These are phyloP conservation scores for Tricholoma terreum DNA, from an alignment of 768 basidiomycete genomes.

Conservation along the genomic window DNA sequence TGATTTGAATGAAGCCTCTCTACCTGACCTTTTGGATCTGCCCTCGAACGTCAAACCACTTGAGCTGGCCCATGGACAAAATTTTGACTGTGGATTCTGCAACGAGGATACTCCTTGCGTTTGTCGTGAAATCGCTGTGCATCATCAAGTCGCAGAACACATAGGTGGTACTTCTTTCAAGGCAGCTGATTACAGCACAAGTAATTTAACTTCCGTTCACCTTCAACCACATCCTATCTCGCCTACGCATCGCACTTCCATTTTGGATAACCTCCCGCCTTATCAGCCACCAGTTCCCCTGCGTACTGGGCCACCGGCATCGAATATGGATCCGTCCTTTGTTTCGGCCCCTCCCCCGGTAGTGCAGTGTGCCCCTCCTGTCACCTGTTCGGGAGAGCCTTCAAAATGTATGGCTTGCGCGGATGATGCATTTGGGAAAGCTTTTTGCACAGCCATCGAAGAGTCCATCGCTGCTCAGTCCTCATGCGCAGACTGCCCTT, in stretches of 20 bases:
- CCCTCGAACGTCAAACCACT: slow-evolving; percentile 24
- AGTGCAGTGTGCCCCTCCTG: slow-evolving; percentile 20
- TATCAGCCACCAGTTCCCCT: slow-evolving; percentile 84
- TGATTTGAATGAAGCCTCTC: slow-evolving; percentile 22
- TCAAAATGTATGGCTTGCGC: slow-evolving; percentile 83
- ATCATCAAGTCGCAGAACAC: slow-evolving; percentile 39
- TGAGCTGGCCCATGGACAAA: background rate
- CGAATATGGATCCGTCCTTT: slow-evolving; percentile 50
- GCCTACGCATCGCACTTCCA: slow-evolving; percentile 42
- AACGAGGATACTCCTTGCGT: slow-evolving; percentile 67
- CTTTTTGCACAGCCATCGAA: slow-evolving; percentile 78
- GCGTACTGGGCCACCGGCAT: slow-evolving; percentile 47
- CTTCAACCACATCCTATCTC: slow-evolving; percentile 21
- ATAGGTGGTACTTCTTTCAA: slow-evolving; percentile 15
- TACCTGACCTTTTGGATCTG: slow-evolving; percentile 31
- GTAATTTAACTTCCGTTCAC: slow-evolving; percentile 22
- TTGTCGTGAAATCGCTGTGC: slow-evolving; percentile 64
- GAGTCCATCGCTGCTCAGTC: slow-evolving; percentile 51
- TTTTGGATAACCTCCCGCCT: slow-evolving; percentile 72
- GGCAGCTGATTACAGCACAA: slow-evolving; percentile 20
- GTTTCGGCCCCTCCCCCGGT: slow-evolving; percentile 37
- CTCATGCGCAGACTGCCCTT: slow-evolving; percentile 58
- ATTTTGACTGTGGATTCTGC: slow-evolving; percentile 76
- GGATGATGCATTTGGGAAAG: slow-evolving; percentile 82
- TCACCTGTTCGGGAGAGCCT: slow-evolving; percentile 81